A percentile compares a stretch with the other conserved stretches of the same genome.
phyloP scores from a whole-genome alignment of 2,329 filamentous ascomycete species.

The Kalmusia sp. region DNA sequence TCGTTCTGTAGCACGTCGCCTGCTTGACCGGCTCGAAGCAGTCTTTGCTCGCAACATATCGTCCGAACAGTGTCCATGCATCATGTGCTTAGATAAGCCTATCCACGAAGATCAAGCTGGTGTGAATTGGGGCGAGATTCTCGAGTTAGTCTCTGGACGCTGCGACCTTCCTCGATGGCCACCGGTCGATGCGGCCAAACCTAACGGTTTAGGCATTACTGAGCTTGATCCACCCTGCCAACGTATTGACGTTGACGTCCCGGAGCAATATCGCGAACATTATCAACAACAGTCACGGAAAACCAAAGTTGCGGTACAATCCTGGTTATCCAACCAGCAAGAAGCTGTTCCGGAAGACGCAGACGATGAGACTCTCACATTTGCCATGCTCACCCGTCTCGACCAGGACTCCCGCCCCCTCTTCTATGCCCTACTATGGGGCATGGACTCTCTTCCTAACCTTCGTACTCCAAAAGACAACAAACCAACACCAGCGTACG shows the following conservation, averaged over 20 bases:
- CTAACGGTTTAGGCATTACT: conserved; percentile 66
- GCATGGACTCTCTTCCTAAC: conserved; percentile 59
- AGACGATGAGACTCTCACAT: conserved; percentile 91
- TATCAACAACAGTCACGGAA: conserved; percentile 92
- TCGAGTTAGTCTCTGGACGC: conserved; percentile 90
- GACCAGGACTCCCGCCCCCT: conserved; percentile 76
- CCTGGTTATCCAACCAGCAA: conserved; percentile 83
- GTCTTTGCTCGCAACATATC: conserved; percentile 95
- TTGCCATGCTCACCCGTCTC: conserved; percentile 90
- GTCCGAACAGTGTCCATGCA: conserved; percentile 80
- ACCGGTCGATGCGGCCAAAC: conserved; percentile 68
- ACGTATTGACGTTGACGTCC: conserved; percentile 92
- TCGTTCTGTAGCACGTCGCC: conserved; percentile 85
- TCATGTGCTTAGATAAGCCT: conserved; percentile 73
- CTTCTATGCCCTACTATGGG: conserved; percentile 80
- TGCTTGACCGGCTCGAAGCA: conserved; percentile 89
- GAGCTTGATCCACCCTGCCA: conserved; percentile 65
- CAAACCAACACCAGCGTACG: conserved; percentile 70
- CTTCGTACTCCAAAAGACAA: conserved; percentile 72
- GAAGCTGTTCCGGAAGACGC: conserved; percentile 84
- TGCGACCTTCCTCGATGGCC: conserved; percentile 88
- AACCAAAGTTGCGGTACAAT: conserved; percentile 88
- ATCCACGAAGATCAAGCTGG: conserved; percentile 61
- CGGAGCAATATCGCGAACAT: conserved; percentile 90
- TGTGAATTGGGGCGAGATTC: conserved; percentile 92